A percentile compares a stretch with the other conserved stretches of the same genome.
These are phyloP conservation scores for Chytriomyces confervae DNA, from an alignment of 192 early-diverging fungal species.

Conservation along the genomic window DNA sequence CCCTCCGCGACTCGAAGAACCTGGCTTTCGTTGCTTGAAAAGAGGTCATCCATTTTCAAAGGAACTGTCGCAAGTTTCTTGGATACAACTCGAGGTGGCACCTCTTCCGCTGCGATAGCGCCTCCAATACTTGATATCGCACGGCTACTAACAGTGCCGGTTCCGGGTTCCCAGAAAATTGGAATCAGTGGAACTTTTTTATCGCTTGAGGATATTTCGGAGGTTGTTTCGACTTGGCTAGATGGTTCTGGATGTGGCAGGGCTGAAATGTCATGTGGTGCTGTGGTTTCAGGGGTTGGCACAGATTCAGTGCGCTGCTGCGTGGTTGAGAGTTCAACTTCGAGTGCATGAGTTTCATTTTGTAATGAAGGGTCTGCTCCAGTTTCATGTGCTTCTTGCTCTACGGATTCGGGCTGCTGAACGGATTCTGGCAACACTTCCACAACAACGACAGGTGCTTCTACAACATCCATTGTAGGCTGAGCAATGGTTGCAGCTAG, in stretches of 20 bases:
- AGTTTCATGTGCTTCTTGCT: no score
- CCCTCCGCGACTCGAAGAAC: slow-evolving; percentile 4
- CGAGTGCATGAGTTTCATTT: no score
- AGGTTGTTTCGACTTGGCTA: background rate
- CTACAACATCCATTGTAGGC: no score
- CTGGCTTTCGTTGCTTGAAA: background rate
- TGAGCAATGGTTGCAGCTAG: no score
- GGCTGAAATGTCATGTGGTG: background rate
- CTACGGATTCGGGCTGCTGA: no score
- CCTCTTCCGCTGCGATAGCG: background rate
- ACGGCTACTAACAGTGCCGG: background rate
- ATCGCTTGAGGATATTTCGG: background rate
- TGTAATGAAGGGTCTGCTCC: no score
- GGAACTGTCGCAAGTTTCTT: background rate
- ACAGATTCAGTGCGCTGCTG: no score
- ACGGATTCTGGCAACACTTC: no score
- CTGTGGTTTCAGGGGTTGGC: background rate
- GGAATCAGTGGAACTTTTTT: background rate
- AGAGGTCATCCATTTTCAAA: slow-evolving; percentile 18
- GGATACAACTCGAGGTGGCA: background rate
- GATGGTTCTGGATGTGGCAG: background rate
- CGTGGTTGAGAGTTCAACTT: no score
- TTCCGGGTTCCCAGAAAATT: background rate
- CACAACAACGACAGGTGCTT: no score
- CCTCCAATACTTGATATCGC: background rate